These are phyloP conservation scores for Ceratobasidium theobromae DNA, from an alignment of 1,284 basidiomycete species.

Conservation along the genomic window DNA sequence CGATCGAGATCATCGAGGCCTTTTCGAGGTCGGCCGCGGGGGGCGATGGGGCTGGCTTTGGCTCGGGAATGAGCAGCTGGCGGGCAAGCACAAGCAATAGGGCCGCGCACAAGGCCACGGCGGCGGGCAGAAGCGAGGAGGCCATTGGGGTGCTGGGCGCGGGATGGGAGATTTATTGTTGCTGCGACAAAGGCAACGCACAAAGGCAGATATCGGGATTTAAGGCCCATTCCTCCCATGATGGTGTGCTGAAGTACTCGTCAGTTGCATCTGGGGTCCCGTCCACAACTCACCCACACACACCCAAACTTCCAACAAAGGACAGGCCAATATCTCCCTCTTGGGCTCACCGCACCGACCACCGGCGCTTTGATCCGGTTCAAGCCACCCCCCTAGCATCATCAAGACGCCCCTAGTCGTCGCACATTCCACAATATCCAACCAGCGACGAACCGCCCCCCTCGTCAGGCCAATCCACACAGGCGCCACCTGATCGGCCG, in stretches of 20 bases:
- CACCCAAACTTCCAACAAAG: not conserved
- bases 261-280: slow-evolving; percentile 1
- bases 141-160: not conserved
- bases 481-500: slow-evolving; percentile 3
- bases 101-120: slow-evolving; percentile 13
- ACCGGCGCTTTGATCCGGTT: slow-evolving; percentile 6
- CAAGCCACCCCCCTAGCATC: slow-evolving; percentile 4
- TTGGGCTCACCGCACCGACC: no score
- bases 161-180: slow-evolving; percentile 12
- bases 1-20: not conserved
- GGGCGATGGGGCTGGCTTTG: not conserved
- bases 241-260: slow-evolving; percentile 19
- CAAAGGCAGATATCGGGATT: no score
- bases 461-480: slow-evolving; percentile 24
- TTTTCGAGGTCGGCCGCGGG: slow-evolving; percentile 10
- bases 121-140: not conserved
- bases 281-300: not conserved
- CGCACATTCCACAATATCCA: not conserved
- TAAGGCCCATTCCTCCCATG: not conserved
- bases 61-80: not conserved
- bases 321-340: no score
- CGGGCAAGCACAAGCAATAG: slow-evolving; percentile 2
- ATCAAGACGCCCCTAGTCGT: not conserved
- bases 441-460: not conserved
- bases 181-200: not conserved